These are phyloP conservation scores for Globisporangium heterothallicum DNA, from an alignment of 352 stramenopile species.

Conservation along the genomic window DNA sequence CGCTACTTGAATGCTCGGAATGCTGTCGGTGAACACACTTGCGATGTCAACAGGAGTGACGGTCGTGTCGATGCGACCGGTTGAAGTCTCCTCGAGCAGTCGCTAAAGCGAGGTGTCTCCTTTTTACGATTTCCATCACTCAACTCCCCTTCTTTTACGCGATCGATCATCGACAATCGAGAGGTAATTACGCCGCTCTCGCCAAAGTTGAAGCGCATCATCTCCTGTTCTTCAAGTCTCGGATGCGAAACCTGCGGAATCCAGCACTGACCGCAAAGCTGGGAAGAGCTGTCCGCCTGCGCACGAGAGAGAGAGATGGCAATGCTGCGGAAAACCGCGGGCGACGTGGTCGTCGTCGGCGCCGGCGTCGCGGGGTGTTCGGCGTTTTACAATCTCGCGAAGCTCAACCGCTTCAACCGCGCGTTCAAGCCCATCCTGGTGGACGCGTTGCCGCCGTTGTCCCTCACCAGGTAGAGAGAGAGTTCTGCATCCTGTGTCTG, in stretches of 20 bases:
- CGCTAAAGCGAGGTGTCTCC: not conserved
- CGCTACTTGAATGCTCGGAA: too few relatives aligned
- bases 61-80: not conserved
- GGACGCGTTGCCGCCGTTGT: conserved; percentile 55
- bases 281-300: too few relatives aligned
- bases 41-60: too few relatives aligned
- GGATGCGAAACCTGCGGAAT: conserved; percentile 6
- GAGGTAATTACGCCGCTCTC: conserved; percentile 5
- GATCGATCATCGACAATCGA: too few relatives aligned
- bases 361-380: conserved; percentile 72
- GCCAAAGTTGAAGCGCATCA: conserved; percentile 10
- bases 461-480: conserved; percentile 44
- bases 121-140: conserved; percentile 1
- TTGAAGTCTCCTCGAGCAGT: conserved; percentile 8
- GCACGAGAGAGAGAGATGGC: not conserved
- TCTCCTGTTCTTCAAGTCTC: not conserved
- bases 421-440: conserved; percentile 71
- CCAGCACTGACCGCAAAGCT: too few relatives aligned
- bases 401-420: conserved; percentile 50
- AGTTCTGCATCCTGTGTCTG: not conserved
- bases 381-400: conserved; percentile 72
- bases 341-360: conserved; percentile 69
- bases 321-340: conserved; percentile 44
- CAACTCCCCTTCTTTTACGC: too few relatives aligned
- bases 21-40: too few relatives aligned